Base-by-base conservation (phyloP, 2,329 filamentous ascomycete genomes). In the Alternaria sp. region DNA sequence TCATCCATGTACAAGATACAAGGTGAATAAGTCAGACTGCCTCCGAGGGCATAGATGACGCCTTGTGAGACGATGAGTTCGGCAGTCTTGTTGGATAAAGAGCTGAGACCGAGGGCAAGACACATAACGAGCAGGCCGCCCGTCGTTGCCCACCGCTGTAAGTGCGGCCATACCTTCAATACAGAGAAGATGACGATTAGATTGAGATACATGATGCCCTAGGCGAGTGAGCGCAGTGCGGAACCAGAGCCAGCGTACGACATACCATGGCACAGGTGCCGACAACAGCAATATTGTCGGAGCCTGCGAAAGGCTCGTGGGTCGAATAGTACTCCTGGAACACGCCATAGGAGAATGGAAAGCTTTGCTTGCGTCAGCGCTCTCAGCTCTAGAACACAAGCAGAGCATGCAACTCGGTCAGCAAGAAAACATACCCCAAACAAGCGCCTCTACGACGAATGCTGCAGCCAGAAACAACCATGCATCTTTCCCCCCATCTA, bases 251-350 rank as follows among this genome's bases (percentile, higher is more conserved):
- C 36, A 39, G 36, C 36, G 21, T 17, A 39, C 7, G 36, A 39
- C 36, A 17, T 39, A 39, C 14, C 36, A 84, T 84, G 4, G 86
- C 81, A 54, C 83, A 85, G 2, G 87, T 90, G 1, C 89, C 89
- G 52, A 91, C 86, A 21, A 87, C 79, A 31, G 88, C 82, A 49
- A 90, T 85, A 23, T 80, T 79, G 0, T 81, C 70, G 17, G 71
- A 81, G 2, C 81, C 81, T 5, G 78, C 76, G 54, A 91, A 91
- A 1, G 85, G 84, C 4, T 81, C 81, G 60, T 88, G 81, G 2
- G 80, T 83, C 34, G 80, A 83, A 72, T 91, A 91, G 74, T 90
- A 88, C 51, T 88, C 83, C 63, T 90, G 88, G 70, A 91, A 91
- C 23, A 91, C 82, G 39, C 89, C 89, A 71, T 88, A 92, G 0